Base-by-base conservation (phyloP, 2,329 filamentous ascomycete species). In the Rhexocercosporidium sp. region DNA sequence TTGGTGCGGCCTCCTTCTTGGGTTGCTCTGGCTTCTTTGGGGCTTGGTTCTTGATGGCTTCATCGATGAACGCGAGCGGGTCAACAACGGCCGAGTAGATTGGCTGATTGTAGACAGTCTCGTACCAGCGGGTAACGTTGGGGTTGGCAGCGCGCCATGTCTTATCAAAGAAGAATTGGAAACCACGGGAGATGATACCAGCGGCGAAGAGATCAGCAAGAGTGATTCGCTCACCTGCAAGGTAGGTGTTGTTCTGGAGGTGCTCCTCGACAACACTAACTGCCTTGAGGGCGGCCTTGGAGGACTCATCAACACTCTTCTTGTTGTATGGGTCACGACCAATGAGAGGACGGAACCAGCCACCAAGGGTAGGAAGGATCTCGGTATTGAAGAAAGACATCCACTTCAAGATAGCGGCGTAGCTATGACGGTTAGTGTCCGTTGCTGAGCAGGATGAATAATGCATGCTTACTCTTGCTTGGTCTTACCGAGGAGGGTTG, bases 331-430 rank as follows among this genome's bases (percentile, higher is more conserved):
- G 84, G 76, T 88, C 88, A 77, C 85, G 84, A 79, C 96, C 96
- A 75, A 93, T 81, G 75, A 98, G 90, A 75, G 96, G 96, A 75
- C 87, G 87, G 89, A 92, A 96, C 93, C 93, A 97, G 80, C 81
- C 85, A 82, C 86, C 90, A 74, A 98, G 83, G 73, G 83, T 81
- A 72, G 88, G 81, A 74, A 97, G 86, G 77, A 97, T 81, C 86
- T 99, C 95, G 69, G 83, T 81, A 90, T 98, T 99, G 88, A 91
- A 92, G 84, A 90, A 98, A 74, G 95, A 98, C 91, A 97, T 90
- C 96, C 96, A 99, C 84, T 92, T 93, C 80, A 99, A 87, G 82
- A 99, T 99, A 75, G 94, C 94, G 77, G 96, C 96, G 83, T 98
- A 95, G 81, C 87, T 89, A 71, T 20, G 20, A 31, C 2, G 27